Evolutionary conservation across 1,139 yeast species (phyloP).

Genomic region (Nakaseomyces glabratus): DNA sequence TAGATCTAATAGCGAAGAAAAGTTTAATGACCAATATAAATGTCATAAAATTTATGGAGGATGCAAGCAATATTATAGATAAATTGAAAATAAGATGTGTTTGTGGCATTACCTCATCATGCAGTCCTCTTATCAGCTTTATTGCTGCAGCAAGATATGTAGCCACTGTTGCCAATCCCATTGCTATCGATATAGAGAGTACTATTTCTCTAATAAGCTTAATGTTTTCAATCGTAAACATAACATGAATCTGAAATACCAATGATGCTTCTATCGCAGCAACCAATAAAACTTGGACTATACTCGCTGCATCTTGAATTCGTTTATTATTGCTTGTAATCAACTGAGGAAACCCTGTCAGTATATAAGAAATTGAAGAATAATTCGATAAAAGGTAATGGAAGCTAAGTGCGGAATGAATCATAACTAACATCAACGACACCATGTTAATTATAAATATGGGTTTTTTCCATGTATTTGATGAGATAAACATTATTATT

Average conservation of each 20-base stretch:
- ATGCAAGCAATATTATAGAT: conserved; percentile 56
- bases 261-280: conserved; percentile 54
- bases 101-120: conserved; percentile 21
- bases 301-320: conserved; percentile 49
- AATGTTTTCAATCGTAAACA: conserved; percentile 50
- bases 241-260: conserved; percentile 58
- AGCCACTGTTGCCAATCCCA: conserved; percentile 45
- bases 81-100: conserved; percentile 37
- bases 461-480: conserved; percentile 49
- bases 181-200: conserved; percentile 35
- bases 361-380: conserved; percentile 39
- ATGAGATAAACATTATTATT: conserved; percentile 35
- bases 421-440: conserved; percentile 44
- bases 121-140: conserved; percentile 30
- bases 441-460: conserved; percentile 60
- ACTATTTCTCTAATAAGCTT: conserved; percentile 35
- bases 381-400: conserved; percentile 46
- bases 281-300: conserved; percentile 51
- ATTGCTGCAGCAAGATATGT: conserved; percentile 44
- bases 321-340: conserved; percentile 33
- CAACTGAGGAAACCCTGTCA: conserved; percentile 41
- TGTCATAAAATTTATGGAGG: conserved; percentile 57
- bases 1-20: conserved; percentile 53
- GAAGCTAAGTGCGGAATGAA: conserved; percentile 54
- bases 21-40: conserved; percentile 53